These are phyloP conservation scores for Blastobotrys americana DNA, from an alignment of 805 yeast species.

Conservation along the genomic window DNA sequence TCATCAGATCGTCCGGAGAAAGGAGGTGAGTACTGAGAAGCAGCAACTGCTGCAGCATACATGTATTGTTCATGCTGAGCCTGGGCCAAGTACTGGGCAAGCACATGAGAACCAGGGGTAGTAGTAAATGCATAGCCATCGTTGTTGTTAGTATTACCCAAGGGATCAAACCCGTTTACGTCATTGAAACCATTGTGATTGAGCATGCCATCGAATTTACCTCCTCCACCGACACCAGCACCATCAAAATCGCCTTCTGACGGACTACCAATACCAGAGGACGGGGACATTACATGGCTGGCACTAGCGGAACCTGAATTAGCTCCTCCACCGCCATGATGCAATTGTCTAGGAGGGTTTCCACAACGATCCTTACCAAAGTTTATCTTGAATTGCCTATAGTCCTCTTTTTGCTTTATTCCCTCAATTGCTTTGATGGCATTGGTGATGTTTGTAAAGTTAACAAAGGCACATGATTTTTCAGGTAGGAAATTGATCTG, in stretches of 20 bases:
- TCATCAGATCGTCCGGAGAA: not conserved
- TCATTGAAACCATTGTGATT: not conserved
- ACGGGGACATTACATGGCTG: slow-evolving; percentile 3
- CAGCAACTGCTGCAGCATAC: slow-evolving; percentile 21
- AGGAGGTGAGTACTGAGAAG: slow-evolving; percentile 7
- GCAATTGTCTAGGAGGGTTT: slow-evolving; percentile 59
- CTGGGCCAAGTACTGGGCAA: slow-evolving; percentile 74
- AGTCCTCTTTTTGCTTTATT: slow-evolving; percentile 62
- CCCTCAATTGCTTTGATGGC: slow-evolving; percentile 93
- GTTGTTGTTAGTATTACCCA: not conserved
- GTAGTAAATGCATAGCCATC: slow-evolving; percentile 3
- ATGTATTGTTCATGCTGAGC: slow-evolving; percentile 46
- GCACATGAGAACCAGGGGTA: slow-evolving; percentile 60
- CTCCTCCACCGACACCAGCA: not conserved
- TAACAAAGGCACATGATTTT: slow-evolving; percentile 83
- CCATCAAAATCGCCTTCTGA: not conserved
- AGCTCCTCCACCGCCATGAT: not conserved
- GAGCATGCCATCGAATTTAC: not conserved
- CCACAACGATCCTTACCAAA: slow-evolving; percentile 96
- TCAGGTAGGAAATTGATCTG: slow-evolving; percentile 83
- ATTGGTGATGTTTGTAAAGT: slow-evolving; percentile 82
- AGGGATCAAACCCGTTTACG: not conserved
- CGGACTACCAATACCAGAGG: not conserved
- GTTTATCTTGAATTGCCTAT: slow-evolving; percentile 65
- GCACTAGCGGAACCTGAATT: slow-evolving; percentile 7